These are phyloP conservation scores for Leccinum pellstonianum DNA, from an alignment of 768 basidiomycete genomes.

Conservation along the genomic window DNA sequence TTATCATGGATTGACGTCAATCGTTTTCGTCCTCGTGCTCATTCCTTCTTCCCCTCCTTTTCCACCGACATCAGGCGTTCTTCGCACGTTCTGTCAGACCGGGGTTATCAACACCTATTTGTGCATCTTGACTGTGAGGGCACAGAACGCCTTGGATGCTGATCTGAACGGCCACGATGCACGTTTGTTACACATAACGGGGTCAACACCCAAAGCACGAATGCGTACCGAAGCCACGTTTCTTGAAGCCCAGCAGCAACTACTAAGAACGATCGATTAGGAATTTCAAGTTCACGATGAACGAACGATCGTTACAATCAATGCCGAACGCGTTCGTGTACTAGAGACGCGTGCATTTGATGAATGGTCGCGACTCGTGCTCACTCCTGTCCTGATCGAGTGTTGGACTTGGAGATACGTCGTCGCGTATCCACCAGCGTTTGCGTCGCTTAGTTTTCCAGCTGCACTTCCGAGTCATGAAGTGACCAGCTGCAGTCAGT, in stretches of 20 bases:
- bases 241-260: slow-evolving; percentile 44
- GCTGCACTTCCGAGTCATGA: neutral
- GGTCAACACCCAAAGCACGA: too few relatives aligned
- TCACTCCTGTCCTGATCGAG: slow-evolving; percentile 38
- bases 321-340: slow-evolving; percentile 68
- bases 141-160: too few relatives aligned
- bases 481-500: neutral
- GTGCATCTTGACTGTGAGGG: too few relatives aligned
- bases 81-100: too few relatives aligned
- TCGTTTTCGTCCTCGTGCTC: too few relatives aligned
- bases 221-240: slow-evolving; percentile 63
- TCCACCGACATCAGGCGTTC: too few relatives aligned
- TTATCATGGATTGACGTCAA: too few relatives aligned
- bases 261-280: slow-evolving; percentile 36
- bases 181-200: too few relatives aligned
- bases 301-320: slow-evolving; percentile 3
- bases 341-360: slow-evolving; percentile 45
- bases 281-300: neutral
- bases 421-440: neutral
- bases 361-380: slow-evolving; percentile 47
- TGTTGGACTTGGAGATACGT: neutral
- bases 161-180: too few relatives aligned
- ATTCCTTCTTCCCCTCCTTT: too few relatives aligned
- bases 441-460: neutral
- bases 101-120: too few relatives aligned